These are phyloP conservation scores for Neurospora cerealis DNA, from an alignment of 495 filamentous ascomycete species.

Conservation along the genomic window DNA sequence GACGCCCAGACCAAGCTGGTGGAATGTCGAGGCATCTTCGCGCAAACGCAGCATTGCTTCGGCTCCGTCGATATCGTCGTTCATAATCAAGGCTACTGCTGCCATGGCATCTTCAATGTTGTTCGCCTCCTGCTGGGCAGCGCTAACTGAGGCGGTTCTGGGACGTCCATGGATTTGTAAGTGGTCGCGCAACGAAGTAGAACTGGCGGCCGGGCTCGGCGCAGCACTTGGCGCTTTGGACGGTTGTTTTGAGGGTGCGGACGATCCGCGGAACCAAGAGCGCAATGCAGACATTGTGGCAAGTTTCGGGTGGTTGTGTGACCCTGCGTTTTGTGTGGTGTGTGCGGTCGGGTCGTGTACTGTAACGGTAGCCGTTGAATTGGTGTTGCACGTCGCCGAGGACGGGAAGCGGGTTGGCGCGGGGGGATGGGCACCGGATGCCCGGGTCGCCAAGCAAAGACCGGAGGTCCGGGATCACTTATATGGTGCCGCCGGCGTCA, in stretches of 20 bases:
- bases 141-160: constrained; percentile 15
- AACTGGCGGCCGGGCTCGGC: constrained; percentile 17
- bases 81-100: constrained; percentile 58
- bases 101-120: constrained; percentile 40
- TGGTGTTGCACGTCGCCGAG: constrained; percentile 1
- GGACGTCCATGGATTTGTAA: constrained; percentile 13
- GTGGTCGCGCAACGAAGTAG: background rate
- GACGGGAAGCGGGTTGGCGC: background rate
- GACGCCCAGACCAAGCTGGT: constrained; percentile 75
- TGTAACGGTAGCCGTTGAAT: background rate
- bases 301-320: background rate
- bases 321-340: background rate
- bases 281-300: constrained; percentile 18
- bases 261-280: constrained; percentile 21
- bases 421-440: background rate
- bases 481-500: background rate
- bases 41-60: constrained; percentile 62
- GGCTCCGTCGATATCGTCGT: constrained; percentile 85
- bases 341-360: background rate
- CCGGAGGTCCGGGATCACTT: background rate
- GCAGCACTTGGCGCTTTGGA: constrained; percentile 8
- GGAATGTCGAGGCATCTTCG: constrained; percentile 75
- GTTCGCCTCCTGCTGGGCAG: constrained; percentile 17
- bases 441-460: background rate
- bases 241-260: constrained; percentile 15